Evolutionary conservation across 148 eudicot genomes (phyloP), one percentile per base, ranked within the genome.

Genomic region (Camellia japonica): DNA sequence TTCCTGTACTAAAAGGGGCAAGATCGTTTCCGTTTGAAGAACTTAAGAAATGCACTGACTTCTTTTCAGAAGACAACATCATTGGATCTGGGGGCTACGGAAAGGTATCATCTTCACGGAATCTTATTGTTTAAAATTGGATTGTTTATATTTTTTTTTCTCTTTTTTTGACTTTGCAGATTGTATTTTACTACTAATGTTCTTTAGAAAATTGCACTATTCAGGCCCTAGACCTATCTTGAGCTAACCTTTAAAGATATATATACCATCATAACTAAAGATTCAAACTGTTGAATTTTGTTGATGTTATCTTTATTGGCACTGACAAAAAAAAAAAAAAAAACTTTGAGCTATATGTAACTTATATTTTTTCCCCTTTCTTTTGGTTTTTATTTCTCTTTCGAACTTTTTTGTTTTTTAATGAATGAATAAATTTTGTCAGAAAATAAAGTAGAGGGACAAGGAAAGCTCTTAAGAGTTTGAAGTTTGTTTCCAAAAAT

Each of bases 11-110:
- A 76, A 88, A 85, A 80, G 95, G 95, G 81, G 88, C 89, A 49
- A 90, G 77, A 80, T 89, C 89, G 86, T 83, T 87, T 85, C 83
- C 90, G 20, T 91, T 88, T 83, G 95, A 90, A 85, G 95, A 91
- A 46, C 82, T 91, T 47, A 74, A 78, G 61, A 81, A 86, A 78
- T 84, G 81, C 75, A 90, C 95, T 7, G 65, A 86, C 80, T 77
- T 82, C 80, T 92, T 92, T 78, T 88, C 90, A 58, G 85, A 82
- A 80, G 87, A 61, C 70, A 87, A 85, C 51, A 76, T 84, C 83
- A 90, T 92, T 79, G 95, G 95, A 75, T 75, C 65, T 77, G 95
- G 95, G 65, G 95, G 95, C 47, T 92, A 90, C 52, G 95, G 95
- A 75, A 92, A 88, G 95, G 95, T 92, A 68, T 12, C 16, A 68